These are phyloP conservation scores for Backusella mclennaniae DNA, from an alignment of 192 early-diverging fungal species.

Conservation along the genomic window DNA sequence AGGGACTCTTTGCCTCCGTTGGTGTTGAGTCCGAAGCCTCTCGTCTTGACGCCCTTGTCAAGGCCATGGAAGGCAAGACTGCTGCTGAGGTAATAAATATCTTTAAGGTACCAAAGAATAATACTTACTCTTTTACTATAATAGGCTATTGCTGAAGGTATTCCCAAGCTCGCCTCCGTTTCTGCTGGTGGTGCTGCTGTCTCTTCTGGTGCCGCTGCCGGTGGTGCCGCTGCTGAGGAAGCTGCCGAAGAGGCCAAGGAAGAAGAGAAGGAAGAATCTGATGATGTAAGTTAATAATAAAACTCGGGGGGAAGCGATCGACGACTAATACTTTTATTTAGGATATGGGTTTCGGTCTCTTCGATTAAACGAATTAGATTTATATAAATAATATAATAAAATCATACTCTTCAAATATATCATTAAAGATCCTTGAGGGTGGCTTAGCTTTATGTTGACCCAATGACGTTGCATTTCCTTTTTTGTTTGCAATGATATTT, in stretches of 20 bases:
- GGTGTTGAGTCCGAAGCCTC: conserved; percentile 87
- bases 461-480: not conserved
- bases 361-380: conserved; percentile 69
- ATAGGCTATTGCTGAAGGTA: conserved; percentile 88
- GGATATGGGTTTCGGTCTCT: conserved; percentile 94
- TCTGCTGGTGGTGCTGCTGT: conserved; percentile 86
- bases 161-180: conserved; percentile 88
- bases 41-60: conserved; percentile 71
- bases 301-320: not conserved
- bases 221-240: conserved; percentile 62
- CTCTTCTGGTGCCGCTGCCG: conserved; percentile 61
- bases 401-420: not conserved
- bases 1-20: conserved; percentile 81
- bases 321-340: not conserved
- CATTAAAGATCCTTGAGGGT: not conserved
- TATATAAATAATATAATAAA: not conserved
- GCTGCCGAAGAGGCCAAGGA: conserved; percentile 78
- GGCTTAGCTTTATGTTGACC: not conserved
- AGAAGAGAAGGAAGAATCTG: conserved; percentile 88
- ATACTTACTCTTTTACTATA: not conserved
- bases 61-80: conserved; percentile 86
- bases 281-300: conserved; percentile 52
- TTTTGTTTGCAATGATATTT: not conserved
- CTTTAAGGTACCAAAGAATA: not conserved
- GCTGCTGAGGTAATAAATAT: conserved; percentile 63